Evolutionary conservation across 768 basidiomycete genomes (phyloP).

Genomic region (Suillus luteus): DNA sequence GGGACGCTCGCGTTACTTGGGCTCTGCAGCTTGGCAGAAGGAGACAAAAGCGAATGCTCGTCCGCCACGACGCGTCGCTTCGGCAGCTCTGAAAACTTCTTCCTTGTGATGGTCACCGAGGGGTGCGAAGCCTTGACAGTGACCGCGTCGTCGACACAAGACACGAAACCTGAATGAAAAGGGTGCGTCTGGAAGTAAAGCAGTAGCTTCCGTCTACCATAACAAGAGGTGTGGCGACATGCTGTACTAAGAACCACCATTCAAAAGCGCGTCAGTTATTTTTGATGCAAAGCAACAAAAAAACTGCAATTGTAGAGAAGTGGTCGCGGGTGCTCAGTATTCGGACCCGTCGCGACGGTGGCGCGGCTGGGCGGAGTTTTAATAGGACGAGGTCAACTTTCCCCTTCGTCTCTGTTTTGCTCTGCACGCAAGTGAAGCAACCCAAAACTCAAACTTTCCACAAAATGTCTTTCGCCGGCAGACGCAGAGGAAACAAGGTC

Average conservation of each 20-base stretch:
- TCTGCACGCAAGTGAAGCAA: constrained; percentile 31
- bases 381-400: constrained; percentile 33
- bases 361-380: constrained; percentile 37
- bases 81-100: constrained; percentile 63
- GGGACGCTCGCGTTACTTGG: neutral
- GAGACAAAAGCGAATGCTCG: neutral
- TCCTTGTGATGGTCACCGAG: constrained; percentile 40
- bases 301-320: neutral
- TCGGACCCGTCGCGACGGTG: constrained; percentile 32
- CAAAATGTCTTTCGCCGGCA: constrained; percentile 82
- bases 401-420: constrained; percentile 31
- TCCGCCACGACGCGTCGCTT: constrained; percentile 32
- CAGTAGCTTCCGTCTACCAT: constrained; percentile 7
- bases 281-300: neutral
- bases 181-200: constrained; percentile 5
- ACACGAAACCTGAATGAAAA: constrained; percentile 9
- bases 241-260: constrained; percentile 14
- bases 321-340: neutral
- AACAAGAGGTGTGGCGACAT: constrained; percentile 16
- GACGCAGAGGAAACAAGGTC: constrained; percentile 90
- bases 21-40: constrained; percentile 4
- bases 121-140: constrained; percentile 6
- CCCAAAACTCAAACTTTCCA: constrained; percentile 20
- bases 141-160: constrained; percentile 7
- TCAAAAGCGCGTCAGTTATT: constrained; percentile 11